These are phyloP conservation scores for Xerocomus minutiporus DNA, from an alignment of 1,284 basidiomycete species.

Conservation along the genomic window DNA sequence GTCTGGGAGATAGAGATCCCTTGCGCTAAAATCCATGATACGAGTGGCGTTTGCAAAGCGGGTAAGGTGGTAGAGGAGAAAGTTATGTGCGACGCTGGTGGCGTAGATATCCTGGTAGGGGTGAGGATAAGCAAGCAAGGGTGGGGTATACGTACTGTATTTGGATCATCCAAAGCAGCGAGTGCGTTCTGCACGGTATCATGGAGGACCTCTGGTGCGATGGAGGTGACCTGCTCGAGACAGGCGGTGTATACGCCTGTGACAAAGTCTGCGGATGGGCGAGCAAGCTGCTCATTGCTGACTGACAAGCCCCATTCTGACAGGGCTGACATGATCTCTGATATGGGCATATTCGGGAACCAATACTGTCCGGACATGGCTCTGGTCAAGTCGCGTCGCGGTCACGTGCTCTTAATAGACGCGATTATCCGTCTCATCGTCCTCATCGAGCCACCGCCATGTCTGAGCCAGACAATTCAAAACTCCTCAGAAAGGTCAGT, in stretches of 20 bases:
- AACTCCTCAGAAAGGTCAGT: conserved; percentile 13
- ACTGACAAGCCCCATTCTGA: conserved; percentile 63
- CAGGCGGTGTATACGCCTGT: conserved; percentile 64
- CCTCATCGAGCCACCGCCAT: conserved; percentile 2
- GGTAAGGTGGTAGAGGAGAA: conserved; percentile 66
- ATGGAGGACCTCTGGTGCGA: conserved; percentile 57
- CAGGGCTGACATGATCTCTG: conserved; percentile 60
- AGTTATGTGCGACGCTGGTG: conserved; percentile 51
- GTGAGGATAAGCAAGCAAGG: background rate
- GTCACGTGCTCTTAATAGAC: conserved; percentile 22
- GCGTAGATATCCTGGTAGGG: conserved; percentile 56
- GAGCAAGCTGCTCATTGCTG: conserved; percentile 63
- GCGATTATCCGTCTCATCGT: conserved; percentile 18
- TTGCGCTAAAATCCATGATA: conserved; percentile 71
- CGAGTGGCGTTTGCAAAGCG: conserved; percentile 71
- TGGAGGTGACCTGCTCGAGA: conserved; percentile 65
- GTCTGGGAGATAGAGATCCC: conserved; percentile 72
- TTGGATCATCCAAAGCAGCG: conserved; percentile 46
- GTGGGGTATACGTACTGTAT: conserved; percentile 41
- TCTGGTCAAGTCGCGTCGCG: conserved; percentile 10
- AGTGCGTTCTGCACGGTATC: conserved; percentile 56
- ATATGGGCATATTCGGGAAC: conserved; percentile 61
- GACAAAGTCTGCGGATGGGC: conserved; percentile 68
- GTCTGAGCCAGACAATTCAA: background rate
- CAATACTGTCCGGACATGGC: conserved; percentile 41